Base-by-base conservation (phyloP, 768 basidiomycete species). In the Psilocybe cubensis region DNA sequence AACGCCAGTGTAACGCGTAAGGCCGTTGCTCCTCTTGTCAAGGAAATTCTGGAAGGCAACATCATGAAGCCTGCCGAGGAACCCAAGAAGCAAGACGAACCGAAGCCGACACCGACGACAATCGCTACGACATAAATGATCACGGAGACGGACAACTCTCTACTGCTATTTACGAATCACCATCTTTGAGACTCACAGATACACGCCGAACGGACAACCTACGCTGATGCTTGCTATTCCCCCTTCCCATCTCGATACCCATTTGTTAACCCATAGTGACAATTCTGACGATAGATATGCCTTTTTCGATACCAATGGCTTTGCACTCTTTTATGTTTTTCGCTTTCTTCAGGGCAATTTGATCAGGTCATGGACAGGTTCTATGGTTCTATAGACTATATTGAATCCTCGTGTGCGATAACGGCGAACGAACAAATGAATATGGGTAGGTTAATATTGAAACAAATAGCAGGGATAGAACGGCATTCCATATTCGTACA, bases 1-100 rank as follows among this genome's bases (percentile, higher is more conserved):
- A 89, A 91, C 62, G 74, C 77, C 20, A 65, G 79, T 40, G 86
- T 80, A 20, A 89, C 84, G 12, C 77, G 89, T 55, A 92, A 92
- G 65, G 77, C 74, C 33, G 82, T 83, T 12, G 89, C 89, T 8
- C 91, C 91, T 1, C 62, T 89, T 11, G 68, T 92, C 55, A 86
- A 84, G 67, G 69, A 54, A 5, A 81, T 90, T 47, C 63, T 93
- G 59, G 88, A 89, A 52, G 65, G 63, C 12, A 31, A 53, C 11
- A 24, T 14, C 7, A 21, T 35, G 12, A 35, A 29, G 18, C 40
- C n/a, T 20, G 17, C 38, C 45, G 23, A 58, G 17, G 57, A 58
- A 40, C 27, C 43, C 18, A 45, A 35, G 20, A 35, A 4, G 23
- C 43, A 43, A 46, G 50, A 23, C 2, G 5, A 8, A 3, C 28